Evolutionary conservation across 768 basidiomycete genomes (phyloP).

Genomic region (Gloeophyllum trabeum): DNA sequence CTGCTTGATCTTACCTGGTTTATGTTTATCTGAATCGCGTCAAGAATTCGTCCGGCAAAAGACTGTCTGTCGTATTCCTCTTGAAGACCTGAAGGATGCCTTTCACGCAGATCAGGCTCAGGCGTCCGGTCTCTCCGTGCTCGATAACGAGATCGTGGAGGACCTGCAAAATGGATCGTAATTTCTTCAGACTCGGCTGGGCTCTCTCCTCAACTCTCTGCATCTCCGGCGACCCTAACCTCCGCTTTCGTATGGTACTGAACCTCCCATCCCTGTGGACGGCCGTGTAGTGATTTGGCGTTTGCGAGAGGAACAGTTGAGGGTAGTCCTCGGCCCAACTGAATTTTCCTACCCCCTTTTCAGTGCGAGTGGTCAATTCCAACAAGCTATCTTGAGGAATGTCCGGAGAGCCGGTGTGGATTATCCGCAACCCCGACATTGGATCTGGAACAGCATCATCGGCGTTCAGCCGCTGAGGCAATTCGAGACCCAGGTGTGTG

Average conservation of each 20-base stretch:
- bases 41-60: conserved; percentile 2
- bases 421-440: too few species aligned
- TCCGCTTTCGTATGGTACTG: conserved; percentile 31
- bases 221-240: conserved; percentile 7
- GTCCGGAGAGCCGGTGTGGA: conserved; percentile 6
- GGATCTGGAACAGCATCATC: too few species aligned
- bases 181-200: conserved; percentile 13
- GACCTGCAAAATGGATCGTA: conserved; percentile 9
- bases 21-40: too few species aligned
- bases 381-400: conserved; percentile 10
- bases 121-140: conserved; percentile 6
- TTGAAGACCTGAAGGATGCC: conserved; percentile 6
- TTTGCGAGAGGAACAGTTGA: conserved; percentile 63
- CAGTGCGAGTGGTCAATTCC: conserved; percentile 22
- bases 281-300: conserved; percentile 46
- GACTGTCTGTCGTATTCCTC: conserved; percentile 1
- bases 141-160: conserved; percentile 10
- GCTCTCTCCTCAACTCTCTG: conserved; percentile 2
- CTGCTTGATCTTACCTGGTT: too few species aligned
- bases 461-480: too few species aligned
- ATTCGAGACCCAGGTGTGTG: background rate
- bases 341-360: conserved; percentile 12
- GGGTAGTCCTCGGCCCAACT: conserved; percentile 55
- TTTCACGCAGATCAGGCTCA: conserved; percentile 8
- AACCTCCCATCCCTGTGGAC: conserved; percentile 47